Conservation (phyloP, 805 yeast species). For the Suhomyces kilbournensis region DNA sequence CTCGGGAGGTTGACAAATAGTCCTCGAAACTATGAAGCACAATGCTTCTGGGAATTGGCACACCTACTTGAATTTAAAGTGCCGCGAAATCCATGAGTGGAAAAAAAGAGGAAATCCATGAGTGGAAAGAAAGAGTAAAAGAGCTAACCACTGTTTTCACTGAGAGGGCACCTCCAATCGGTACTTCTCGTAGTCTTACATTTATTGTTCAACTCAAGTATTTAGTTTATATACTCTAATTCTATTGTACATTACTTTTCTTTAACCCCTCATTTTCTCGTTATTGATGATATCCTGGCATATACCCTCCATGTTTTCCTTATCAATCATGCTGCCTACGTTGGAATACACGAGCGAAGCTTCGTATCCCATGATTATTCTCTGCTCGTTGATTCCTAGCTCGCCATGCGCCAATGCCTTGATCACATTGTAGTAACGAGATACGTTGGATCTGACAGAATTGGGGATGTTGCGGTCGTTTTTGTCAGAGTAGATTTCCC, state of each 20-base stretch:
- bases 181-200: too few species aligned
- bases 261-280: conserved; percentile 70
- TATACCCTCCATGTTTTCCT: conserved; percentile 66
- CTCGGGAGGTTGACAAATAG: too few species aligned
- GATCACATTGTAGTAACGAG: conserved; percentile 82
- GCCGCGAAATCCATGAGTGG: too few species aligned
- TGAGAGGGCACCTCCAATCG: too few species aligned
- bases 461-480: conserved; percentile 68
- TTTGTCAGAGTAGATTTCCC: conserved; percentile 91
- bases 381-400: conserved; percentile 78
- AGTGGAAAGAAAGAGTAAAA: too few species aligned
- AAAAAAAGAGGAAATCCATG: too few species aligned
- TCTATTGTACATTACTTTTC: too few species aligned
- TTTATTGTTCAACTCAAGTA: too few species aligned
- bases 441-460: conserved; percentile 65
- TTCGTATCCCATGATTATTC: conserved; percentile 82
- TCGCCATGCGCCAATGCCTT: conserved; percentile 80
- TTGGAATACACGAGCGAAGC: conserved; percentile 75
- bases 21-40: too few species aligned
- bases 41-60: too few species aligned
- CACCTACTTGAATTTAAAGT: too few species aligned
- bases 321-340: conserved; percentile 44
- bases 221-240: background rate
- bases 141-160: too few species aligned
- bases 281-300: conserved; percentile 69